Base-by-base conservation (phyloP, 139 green algal species). In the Tetraselmis chui region DNA sequence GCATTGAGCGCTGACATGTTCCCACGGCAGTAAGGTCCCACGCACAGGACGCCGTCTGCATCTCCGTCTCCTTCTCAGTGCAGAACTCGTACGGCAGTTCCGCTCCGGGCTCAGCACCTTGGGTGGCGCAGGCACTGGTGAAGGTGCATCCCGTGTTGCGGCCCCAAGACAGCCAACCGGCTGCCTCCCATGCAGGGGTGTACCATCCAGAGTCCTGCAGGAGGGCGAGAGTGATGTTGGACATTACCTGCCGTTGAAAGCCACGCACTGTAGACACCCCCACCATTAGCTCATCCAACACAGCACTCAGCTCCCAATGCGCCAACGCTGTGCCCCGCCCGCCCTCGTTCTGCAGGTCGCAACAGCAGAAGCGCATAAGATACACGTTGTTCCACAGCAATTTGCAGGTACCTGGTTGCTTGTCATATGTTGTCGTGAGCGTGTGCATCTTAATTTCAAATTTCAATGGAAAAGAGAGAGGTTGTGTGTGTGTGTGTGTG, bases 171-270 rank as follows among this genome's bases (percentile, higher is more conserved):
- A 67, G 45, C 45, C 5, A 18, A 18, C 45, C 45, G 5, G 45
- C 45, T 67, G 45, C 45, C 5, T 5, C 45, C 45, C 45, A 67
- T 5, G 11, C 18, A 18, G 45, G 45, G 28, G 77, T 80, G n/a
- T 80, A 80, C 77, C 77, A 80, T 27, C 77, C 77, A 11, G 28
- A 59, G 77, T 80, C 77, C 23, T 80, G 28, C 2, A 80, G 77
- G 28, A 80, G 77, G 2, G 77, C 77, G 2, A 80, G n/a, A 25
- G 77, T 59, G 23, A 80, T 28, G 77, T 80, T 80, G 24, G 77
- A 80, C 22, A 80, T 23, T 2, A 32, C n/a, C 45, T 67, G 45
- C 11, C 45, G 45, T 67, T 67, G 45, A 18, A 67, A 67, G 29
- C 77, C 77, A 2, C n/a, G 31, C 29, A 31, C 77, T 23, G n/a